Base-by-base conservation (phyloP, 345 rosid species). In the Rhizophora apiculata region DNA sequence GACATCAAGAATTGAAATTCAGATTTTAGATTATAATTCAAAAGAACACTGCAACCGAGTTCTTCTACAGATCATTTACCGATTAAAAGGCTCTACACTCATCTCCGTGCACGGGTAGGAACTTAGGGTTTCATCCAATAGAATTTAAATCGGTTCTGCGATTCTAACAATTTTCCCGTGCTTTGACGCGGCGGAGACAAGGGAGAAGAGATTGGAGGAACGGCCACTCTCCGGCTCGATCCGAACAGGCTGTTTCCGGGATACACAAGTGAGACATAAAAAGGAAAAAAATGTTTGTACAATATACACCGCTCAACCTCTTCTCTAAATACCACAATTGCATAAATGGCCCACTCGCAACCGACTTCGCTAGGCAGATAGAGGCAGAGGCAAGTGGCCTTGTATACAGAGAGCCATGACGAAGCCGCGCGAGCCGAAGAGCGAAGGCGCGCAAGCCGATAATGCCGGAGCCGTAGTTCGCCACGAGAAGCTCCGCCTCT, bases 401-500 rank as follows among this genome's bases (percentile, higher is more conserved):
- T 34, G 37, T 34, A 8, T 34, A 53, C 19, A 29, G 22, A 60
- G 27, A 21, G 70, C 74, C 70, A 94, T 95, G 99, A 96, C 96
- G 29, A 95, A 95, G 77, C 87, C 90, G 73, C 86, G 96, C 18
- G 92, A 89, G 81, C 84, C 89, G 71, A 91, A 85, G 85, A 86
- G 70, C 78, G 90, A 85, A 22, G 96, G 85, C 54, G 58, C 90
- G 39, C 79, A 86, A 76, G 80, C 88, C 54, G 96, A 87, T n/a
- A 78, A 81, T 74, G 78, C 96, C 34, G 92, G 89, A 67, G 96
- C 93, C 36, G 81, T 86, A 27, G 89, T 92, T 24, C 92, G 87
- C 71, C 96, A 89, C 76, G 96, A 92, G 89, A 95, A 89, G 84
- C 96, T 95, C 58, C 86, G 90, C 76, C 96, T 94, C 67, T 88